Evolutionary conservation across 805 yeast genomes (phyloP).

Genomic region (Sugiyamaella smithiae): DNA sequence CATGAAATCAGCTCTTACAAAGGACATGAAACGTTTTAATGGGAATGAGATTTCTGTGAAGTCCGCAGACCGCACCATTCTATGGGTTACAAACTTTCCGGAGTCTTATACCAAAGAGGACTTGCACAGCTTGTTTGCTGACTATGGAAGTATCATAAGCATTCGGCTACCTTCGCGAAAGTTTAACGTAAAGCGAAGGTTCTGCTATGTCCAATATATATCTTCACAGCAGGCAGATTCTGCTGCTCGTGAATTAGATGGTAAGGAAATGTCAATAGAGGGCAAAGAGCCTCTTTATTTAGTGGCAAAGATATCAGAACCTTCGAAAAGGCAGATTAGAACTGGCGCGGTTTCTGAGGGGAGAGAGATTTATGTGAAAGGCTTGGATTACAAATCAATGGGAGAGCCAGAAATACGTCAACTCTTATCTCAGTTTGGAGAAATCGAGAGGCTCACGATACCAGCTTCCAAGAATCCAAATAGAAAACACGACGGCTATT

Average conservation of each 20-base stretch:
- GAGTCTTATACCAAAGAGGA: conserved; percentile 45
- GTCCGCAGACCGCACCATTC: conserved; percentile 46
- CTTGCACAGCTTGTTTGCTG: conserved; percentile 41
- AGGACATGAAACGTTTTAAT: conserved; percentile 48
- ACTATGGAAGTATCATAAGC: conserved; percentile 43
- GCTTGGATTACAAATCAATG: conserved; percentile 46
- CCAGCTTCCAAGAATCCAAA: conserved; percentile 42
- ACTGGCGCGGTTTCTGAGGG: conserved; percentile 50
- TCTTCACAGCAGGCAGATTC: conserved; percentile 42
- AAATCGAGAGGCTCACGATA: conserved; percentile 49
- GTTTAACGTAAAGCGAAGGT: conserved; percentile 55
- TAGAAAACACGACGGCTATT: conserved; percentile 57
- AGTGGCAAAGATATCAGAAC: conserved; percentile 62
- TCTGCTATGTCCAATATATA: conserved; percentile 66
- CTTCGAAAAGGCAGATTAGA: conserved; percentile 42
- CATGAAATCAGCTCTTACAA: conserved; percentile 59
- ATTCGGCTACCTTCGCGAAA: conserved; percentile 64
- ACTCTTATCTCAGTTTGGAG: conserved; percentile 50
- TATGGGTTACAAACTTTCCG: conserved; percentile 77
- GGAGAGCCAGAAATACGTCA: conserved; percentile 39
- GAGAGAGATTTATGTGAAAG: conserved; percentile 55
- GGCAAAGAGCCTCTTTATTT: conserved; percentile 37
- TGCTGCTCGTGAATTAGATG: conserved; percentile 46
- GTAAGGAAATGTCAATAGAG: conserved; percentile 32
- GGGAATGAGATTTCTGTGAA: conserved; percentile 46